Evolutionary conservation across 768 basidiomycete genomes (phyloP), one percentile per base, ranked within the genome.

Genomic region (Lentinula sp.): DNA sequence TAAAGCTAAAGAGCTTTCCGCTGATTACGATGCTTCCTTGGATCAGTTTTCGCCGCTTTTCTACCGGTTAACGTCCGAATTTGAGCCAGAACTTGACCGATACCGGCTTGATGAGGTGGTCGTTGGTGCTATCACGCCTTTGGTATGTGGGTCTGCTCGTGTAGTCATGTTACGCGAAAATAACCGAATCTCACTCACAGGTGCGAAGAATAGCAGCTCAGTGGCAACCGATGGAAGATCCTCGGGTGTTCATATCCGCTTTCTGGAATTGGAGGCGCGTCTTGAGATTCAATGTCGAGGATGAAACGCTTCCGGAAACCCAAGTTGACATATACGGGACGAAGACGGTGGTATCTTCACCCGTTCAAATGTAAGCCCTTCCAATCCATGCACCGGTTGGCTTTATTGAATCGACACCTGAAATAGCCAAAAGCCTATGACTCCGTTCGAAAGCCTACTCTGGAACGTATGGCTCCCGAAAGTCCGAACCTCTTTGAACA

Each of bases 381-480:
- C 43, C 15, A 13, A 15, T 46, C 23, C 15, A 23, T 42, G 36
- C 13, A 45, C 12, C 49, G 18, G 37, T 35, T 55, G 6, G 36
- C 15, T 6, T 57, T 53, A 13, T 32, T 23, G 42, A 55, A 12
- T 37, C 54, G 54, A 20, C n/a, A 60, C 39, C 63, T 36, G 62
- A 49, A 63, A 61, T 56, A 85, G 83, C 50, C 84, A 85, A 62
- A 79, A 74, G 63, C 79, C 79, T 2, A 99, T 99, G 97, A 95
- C 95, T 15, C 88, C 96, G 0, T 99, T 92, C 70, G 97, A 99
- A 70, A 92, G 89, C 62, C 78, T 98, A 28, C 73, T 98, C 13
- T 98, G 97, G 95, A 92, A 88, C 65, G 79, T 91, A 9, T 99
- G 95, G 97, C 76, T 99, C 32, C 97, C 97, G 0, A 92, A 86